A percentile compares a stretch with the other conserved stretches of the same genome.
Conservation (phyloP, 2,329 filamentous ascomycete genomes). For the Shiraia sp. region DNA sequence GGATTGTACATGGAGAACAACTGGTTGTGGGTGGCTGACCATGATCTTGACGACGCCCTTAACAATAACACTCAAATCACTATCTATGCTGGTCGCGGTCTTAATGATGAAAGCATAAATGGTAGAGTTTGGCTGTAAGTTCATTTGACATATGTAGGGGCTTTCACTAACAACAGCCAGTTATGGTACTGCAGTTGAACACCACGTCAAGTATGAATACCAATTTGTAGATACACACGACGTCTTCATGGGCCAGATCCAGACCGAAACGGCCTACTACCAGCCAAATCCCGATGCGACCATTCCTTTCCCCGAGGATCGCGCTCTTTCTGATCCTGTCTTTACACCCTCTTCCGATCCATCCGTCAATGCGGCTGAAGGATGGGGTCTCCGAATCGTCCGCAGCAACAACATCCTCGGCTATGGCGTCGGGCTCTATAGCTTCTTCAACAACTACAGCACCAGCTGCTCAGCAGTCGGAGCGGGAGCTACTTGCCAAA, state of each 20-base stretch:
- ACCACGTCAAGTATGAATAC: slow-evolving; percentile 74
- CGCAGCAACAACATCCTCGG: slow-evolving; percentile 59
- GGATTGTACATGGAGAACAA: slow-evolving; percentile 80
- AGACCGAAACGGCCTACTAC: slow-evolving; percentile 86
- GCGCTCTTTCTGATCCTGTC: slow-evolving; percentile 67
- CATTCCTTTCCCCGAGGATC: slow-evolving; percentile 64
- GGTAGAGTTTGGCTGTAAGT: slow-evolving; percentile 53
- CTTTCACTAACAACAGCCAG: slow-evolving; percentile 11
- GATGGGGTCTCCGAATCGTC: slow-evolving; percentile 68
- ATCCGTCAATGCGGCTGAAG: slow-evolving; percentile 44
- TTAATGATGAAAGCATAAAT: slow-evolving; percentile 65
- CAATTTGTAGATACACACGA: slow-evolving; percentile 77
- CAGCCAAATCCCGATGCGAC: slow-evolving; percentile 79
- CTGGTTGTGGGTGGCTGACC: slow-evolving; percentile 88
- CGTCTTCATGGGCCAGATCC: slow-evolving; percentile 80
- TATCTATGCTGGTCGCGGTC: slow-evolving; percentile 83
- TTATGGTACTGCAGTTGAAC: slow-evolving; percentile 71
- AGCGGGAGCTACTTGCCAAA: slow-evolving; percentile 51
- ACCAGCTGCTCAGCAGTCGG: slow-evolving; percentile 34
- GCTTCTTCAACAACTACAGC: slow-evolving; percentile 68
- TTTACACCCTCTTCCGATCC: slow-evolving; percentile 62
- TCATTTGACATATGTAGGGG: slow-evolving; percentile 51
- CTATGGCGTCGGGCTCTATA: slow-evolving; percentile 69
- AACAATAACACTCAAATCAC: slow-evolving; percentile 69
- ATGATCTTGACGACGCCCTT: slow-evolving; percentile 73